These are phyloP conservation scores for Stropharia rugosoannulata DNA, from an alignment of 768 basidiomycete species.

Conservation along the genomic window DNA sequence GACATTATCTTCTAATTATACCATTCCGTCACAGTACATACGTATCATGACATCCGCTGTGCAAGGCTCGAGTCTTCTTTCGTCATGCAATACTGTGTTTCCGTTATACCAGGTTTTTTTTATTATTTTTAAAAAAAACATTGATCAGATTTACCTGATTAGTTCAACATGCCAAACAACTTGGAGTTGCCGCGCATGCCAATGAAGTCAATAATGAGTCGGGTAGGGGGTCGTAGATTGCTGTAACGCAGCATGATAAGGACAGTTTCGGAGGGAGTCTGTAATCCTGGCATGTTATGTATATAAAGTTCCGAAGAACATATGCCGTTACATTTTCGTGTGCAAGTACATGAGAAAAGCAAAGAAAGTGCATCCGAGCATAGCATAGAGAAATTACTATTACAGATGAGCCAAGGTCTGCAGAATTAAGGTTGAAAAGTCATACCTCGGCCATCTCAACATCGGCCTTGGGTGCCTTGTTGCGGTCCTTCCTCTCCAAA, in stretches of 20 bases:
- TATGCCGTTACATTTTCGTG: conserved; percentile 56
- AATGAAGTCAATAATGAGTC: background rate
- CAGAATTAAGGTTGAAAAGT: background rate
- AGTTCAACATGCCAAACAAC: too few relatives aligned
- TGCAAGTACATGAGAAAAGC: conserved; percentile 64
- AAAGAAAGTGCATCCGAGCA: background rate
- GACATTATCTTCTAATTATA: conserved; percentile 87
- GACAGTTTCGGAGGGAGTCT: background rate
- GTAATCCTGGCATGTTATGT: conserved; percentile 1
- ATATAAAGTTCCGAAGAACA: conserved; percentile 24
- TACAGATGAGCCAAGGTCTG: conserved; percentile 8
- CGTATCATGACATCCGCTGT: too few relatives aligned
- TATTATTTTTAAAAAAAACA: too few relatives aligned
- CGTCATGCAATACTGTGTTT: too few relatives aligned
- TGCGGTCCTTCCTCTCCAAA: conserved; percentile 82
- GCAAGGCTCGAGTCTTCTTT: too few relatives aligned
- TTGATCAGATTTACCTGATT: too few relatives aligned
- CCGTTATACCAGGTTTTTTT: too few relatives aligned
- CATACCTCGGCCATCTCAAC: conserved; percentile 78
- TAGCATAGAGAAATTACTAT: conserved; percentile 32
- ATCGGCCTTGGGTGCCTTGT: conserved; percentile 59
- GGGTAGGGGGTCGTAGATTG: background rate
- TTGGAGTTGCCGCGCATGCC: background rate
- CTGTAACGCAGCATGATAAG: background rate
- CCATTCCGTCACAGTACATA: background rate